Conservation (phyloP, 805 yeast genomes). For the Kurtzmaniella cleridarum region DNA sequence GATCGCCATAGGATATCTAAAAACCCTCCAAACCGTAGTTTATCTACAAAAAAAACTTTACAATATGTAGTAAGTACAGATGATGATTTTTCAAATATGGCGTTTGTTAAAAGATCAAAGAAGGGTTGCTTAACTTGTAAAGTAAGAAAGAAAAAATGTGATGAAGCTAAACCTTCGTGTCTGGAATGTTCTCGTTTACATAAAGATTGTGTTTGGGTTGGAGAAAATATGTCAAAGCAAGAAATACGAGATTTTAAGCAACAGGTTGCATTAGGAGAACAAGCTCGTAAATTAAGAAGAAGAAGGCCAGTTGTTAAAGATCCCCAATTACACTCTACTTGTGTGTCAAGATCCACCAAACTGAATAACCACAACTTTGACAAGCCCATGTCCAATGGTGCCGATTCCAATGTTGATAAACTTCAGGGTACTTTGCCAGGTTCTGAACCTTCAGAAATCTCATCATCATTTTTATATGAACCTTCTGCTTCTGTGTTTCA, state of each 20-base stretch:
- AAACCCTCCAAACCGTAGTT: no score
- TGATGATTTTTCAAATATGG: not conserved
- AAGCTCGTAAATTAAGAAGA: slow-evolving; percentile 36
- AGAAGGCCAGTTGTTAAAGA: slow-evolving; percentile 16
- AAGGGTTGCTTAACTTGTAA: slow-evolving; percentile 70
- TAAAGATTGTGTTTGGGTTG: slow-evolving; percentile 45
- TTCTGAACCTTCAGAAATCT: not conserved
- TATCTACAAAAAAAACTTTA: no score
- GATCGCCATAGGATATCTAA: no score
- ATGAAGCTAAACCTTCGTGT: slow-evolving; percentile 46
- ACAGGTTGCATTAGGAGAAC: slow-evolving; percentile 36
- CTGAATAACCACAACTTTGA: no score
- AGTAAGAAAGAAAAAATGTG: slow-evolving; percentile 55
- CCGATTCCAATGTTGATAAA: no score
- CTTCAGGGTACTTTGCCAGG: no score
- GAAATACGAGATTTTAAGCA: slow-evolving; percentile 30
- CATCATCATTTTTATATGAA: no score
- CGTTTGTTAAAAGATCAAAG: slow-evolving; percentile 37
- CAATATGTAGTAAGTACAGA: no score
- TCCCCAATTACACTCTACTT: no score
- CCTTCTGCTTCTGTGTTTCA: no score
- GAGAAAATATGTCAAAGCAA: slow-evolving; percentile 36
- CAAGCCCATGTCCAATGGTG: no score
- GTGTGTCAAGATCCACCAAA: no score
- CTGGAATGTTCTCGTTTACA: slow-evolving; percentile 43